These are phyloP conservation scores for Daphne laureola DNA, from an alignment of 441 rosid genomes.

Conservation along the genomic window DNA sequence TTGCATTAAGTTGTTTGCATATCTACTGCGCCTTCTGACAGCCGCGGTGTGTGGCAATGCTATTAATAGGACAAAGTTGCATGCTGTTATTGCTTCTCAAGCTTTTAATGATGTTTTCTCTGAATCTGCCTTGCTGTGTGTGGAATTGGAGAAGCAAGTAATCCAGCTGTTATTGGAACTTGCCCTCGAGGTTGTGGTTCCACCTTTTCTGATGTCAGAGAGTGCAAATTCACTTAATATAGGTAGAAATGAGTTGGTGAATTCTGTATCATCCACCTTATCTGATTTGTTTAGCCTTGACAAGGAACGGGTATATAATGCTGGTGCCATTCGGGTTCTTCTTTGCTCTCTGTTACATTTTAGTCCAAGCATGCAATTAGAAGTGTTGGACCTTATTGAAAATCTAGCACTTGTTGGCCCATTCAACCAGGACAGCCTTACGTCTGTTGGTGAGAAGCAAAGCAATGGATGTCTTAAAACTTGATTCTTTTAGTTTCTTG, in stretches of 20 bases:
- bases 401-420: slow-evolving; percentile 81
- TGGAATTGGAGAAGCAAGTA: slow-evolving; percentile 89
- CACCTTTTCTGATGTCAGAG: slow-evolving; percentile 70
- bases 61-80: slow-evolving; percentile 75
- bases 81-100: slow-evolving; percentile 66
- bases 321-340: slow-evolving; percentile 76
- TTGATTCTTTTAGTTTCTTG: slow-evolving; percentile 10
- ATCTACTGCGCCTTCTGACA: slow-evolving; percentile 79
- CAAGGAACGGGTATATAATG: slow-evolving; percentile 76
- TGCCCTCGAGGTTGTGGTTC: slow-evolving; percentile 83
- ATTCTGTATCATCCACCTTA: slow-evolving; percentile 43
- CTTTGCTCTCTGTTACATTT: slow-evolving; percentile 77
- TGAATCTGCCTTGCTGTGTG: slow-evolving; percentile 89
- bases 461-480: slow-evolving; percentile 1
- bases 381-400: slow-evolving; percentile 67
- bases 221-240: slow-evolving; percentile 30
- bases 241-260: slow-evolving; percentile 36
- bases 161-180: slow-evolving; percentile 81
- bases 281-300: slow-evolving; percentile 60
- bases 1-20: slow-evolving; percentile 64
- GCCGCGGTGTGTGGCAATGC: slow-evolving; percentile 73
- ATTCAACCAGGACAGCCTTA: slow-evolving; percentile 87
- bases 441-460: slow-evolving; percentile 68
- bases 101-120: slow-evolving; percentile 82
- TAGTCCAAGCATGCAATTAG: slow-evolving; percentile 87